A percentile compares a stretch with the other conserved stretches of the same genome.
phyloP scores from a whole-genome alignment of 2,329 filamentous ascomycete genomes.

The Clonostachys solani region DNA sequence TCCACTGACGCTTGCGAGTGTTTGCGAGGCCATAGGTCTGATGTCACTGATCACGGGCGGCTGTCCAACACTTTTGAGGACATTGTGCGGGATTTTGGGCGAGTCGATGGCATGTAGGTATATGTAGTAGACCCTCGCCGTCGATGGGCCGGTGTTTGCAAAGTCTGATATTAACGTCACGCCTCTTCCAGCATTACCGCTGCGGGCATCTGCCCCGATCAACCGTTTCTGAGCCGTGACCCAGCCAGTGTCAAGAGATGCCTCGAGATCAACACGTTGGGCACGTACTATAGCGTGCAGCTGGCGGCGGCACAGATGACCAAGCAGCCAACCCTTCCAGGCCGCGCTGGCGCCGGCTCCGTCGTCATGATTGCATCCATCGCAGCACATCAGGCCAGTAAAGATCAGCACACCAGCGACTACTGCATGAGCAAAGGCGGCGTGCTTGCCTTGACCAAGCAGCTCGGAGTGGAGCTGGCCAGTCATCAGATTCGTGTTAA shows the following conservation, averaged over 20 bases:
- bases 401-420: conserved; percentile 21
- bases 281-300: conserved; percentile 27
- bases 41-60: too few relatives aligned
- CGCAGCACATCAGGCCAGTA: conserved; percentile 19
- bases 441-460: conserved; percentile 36
- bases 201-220: conserved; percentile 17
- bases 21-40: too few relatives aligned
- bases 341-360: conserved; percentile 16
- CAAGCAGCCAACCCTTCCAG: conserved; percentile 13
- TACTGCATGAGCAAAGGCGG: conserved; percentile 43
- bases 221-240: conserved; percentile 16
- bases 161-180: not conserved
- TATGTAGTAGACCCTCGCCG: too few relatives aligned
- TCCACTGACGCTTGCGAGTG: too few relatives aligned
- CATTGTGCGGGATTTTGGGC: not conserved
- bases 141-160: not conserved
- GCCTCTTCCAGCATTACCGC: conserved; percentile 13
- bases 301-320: conserved; percentile 26
- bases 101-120: not conserved
- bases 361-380: conserved; percentile 26
- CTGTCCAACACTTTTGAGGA: too few relatives aligned
- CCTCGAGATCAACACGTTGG: conserved; percentile 18
- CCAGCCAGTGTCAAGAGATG: conserved; percentile 13
- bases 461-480: conserved; percentile 25
- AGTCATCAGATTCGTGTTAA: conserved; percentile 20